A percentile compares a stretch with the other conserved stretches of the same genome.
Evolutionary conservation across 345 rosid species (phyloP).

Genomic region (Eucalyptus curtisii): DNA sequence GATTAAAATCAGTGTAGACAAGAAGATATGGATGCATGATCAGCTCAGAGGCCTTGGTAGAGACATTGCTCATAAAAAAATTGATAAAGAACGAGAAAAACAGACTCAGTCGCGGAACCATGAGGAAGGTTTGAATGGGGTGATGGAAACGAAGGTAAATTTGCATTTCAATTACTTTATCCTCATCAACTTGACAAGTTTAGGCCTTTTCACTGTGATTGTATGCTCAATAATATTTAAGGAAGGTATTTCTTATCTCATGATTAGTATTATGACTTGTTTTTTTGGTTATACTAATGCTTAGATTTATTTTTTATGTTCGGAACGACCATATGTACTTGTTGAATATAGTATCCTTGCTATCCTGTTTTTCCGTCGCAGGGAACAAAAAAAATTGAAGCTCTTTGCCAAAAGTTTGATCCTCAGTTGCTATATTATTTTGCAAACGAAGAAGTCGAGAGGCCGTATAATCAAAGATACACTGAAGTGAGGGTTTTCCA

Average conservation of each 20-base stretch:
- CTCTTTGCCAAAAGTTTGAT: background rate
- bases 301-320: no score
- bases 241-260: background rate
- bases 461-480: background rate
- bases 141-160: background rate
- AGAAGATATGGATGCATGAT: background rate
- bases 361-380: background rate
- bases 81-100: background rate
- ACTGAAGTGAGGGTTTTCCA: background rate
- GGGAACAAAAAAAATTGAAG: background rate
- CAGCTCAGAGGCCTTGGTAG: background rate
- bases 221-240: background rate
- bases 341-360: background rate
- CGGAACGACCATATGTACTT: no score
- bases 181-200: background rate
- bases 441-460: background rate
- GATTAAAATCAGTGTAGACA: background rate
- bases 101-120: background rate
- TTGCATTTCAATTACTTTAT: background rate
- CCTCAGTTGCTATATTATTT: background rate
- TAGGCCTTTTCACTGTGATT: background rate
- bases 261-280: background rate
- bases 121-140: background rate
- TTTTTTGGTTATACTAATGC: background rate
- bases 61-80: background rate